Evolutionary conservation across 208 protist genomes (phyloP).

Genomic region (Zelonia costaricensis): DNA sequence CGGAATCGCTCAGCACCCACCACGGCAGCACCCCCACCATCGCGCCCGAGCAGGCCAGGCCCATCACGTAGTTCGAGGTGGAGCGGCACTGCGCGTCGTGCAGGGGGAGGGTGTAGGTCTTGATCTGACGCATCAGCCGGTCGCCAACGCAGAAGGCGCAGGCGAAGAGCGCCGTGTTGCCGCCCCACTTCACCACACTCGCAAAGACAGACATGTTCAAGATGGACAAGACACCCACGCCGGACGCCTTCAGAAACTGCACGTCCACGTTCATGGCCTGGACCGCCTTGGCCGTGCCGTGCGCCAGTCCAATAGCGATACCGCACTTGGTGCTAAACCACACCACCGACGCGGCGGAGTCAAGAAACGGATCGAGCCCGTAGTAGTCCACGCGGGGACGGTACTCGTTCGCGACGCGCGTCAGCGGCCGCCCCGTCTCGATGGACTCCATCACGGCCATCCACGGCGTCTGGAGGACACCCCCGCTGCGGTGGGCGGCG

Average conservation of each 20-base stretch:
- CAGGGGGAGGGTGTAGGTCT: slow-evolving; percentile 45
- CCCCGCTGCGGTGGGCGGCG: neutral
- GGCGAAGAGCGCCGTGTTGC: slow-evolving; percentile 67
- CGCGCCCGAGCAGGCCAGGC: slow-evolving; percentile 68
- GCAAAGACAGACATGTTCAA: slow-evolving; percentile 84
- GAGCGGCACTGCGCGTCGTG: slow-evolving; percentile 69
- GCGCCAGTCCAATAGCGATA: slow-evolving; percentile 73
- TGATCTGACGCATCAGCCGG: slow-evolving; percentile 45
- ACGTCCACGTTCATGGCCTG: slow-evolving; percentile 83
- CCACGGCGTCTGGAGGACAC: slow-evolving; percentile 48
- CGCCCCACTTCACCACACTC: slow-evolving; percentile 84
- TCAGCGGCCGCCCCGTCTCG: slow-evolving; percentile 63
- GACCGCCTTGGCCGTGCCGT: slow-evolving; percentile 62
- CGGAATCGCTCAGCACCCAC: slow-evolving; percentile 80
- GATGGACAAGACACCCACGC: slow-evolving; percentile 77
- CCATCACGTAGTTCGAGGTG: slow-evolving; percentile 73
- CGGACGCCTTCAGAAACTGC: slow-evolving; percentile 80
- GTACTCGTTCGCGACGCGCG: slow-evolving; percentile 74
- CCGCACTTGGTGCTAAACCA: slow-evolving; percentile 87
- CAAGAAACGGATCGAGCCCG: slow-evolving; percentile 79
- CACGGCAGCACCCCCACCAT: slow-evolving; percentile 84
- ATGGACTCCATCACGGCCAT: slow-evolving; percentile 63
- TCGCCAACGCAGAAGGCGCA: slow-evolving; percentile 78
- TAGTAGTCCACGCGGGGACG: slow-evolving; percentile 79
- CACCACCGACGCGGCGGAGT: slow-evolving; percentile 68